Percentiles rank a stretch among this genome's conserved stretches.
Evolutionary conservation across 176 grass and related monocot genomes (phyloP).

Genomic region (Oryza glumipatula): DNA sequence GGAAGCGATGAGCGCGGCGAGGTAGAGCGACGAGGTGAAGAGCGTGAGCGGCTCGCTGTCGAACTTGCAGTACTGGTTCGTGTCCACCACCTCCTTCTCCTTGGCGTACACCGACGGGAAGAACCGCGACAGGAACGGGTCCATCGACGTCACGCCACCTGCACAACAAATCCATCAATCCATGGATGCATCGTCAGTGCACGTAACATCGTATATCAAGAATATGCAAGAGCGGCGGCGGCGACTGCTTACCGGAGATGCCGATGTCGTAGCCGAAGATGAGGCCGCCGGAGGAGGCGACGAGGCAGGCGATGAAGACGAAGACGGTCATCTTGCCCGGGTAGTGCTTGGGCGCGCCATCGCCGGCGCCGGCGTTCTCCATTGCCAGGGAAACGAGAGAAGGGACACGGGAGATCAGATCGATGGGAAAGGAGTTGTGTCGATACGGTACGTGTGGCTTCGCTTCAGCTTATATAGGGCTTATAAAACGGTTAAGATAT

Average conservation of each 20-base stretch:
- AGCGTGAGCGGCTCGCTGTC: slow-evolving; percentile 71
- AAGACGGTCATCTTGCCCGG: slow-evolving; percentile 49
- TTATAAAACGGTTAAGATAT: too few species aligned
- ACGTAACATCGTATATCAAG: too few species aligned
- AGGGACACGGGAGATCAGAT: too few species aligned
- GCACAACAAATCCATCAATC: neutral
- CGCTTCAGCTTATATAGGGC: too few species aligned
- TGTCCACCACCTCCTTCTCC: slow-evolving; percentile 38
- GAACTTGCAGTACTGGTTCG: slow-evolving; percentile 88
- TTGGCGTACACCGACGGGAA: slow-evolving; percentile 57
- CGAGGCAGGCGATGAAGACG: slow-evolving; percentile 52
- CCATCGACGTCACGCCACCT: slow-evolving; percentile 55
- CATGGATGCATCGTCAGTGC: too few species aligned
- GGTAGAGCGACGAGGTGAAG: slow-evolving; percentile 89
- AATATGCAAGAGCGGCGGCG: too few species aligned
- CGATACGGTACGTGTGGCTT: too few species aligned
- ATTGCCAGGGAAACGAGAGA: too few species aligned
- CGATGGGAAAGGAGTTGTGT: too few species aligned
- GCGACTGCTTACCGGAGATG: slow-evolving; percentile 28
- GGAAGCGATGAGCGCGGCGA: slow-evolving; percentile 48
- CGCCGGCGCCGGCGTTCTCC: slow-evolving; percentile 5
- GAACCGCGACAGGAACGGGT: slow-evolving; percentile 43
- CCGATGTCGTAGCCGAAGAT: slow-evolving; percentile 62
- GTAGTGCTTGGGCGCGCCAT: slow-evolving; percentile 19
- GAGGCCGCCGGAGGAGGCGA: slow-evolving; percentile 55